phyloP scores from a whole-genome alignment of 352 stramenopile genomes.

The Stramenopiles sp. region DNA sequence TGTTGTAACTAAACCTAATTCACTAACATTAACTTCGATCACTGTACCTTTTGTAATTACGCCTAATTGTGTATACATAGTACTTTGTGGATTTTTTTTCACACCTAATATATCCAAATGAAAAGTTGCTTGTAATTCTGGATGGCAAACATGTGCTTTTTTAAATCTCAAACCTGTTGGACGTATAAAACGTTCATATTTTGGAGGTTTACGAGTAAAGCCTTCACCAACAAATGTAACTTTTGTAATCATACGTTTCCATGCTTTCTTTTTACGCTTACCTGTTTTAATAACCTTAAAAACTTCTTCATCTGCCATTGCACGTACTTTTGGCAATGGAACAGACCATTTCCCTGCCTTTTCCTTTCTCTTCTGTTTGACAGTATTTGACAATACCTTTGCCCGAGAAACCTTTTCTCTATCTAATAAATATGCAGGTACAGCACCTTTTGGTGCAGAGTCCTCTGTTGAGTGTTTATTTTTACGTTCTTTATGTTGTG shows the following conservation, averaged over 20 bases:
- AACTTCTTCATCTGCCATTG: constrained; percentile 99
- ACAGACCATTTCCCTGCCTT: constrained; percentile 99
- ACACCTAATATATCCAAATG: constrained; percentile 97
- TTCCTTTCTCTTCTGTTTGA: constrained; percentile 99
- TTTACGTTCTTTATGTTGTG: constrained; percentile 91
- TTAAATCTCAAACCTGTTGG: constrained; percentile 96
- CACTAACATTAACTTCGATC: constrained; percentile 94
- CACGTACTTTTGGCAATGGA: constrained; percentile 91
- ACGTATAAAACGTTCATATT: constrained; percentile 99
- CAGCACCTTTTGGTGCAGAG: constrained; percentile 76
- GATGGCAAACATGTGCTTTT: constrained; percentile 98
- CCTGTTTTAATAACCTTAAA: constrained; percentile 95
- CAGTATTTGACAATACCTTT: constrained; percentile 98
- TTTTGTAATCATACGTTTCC: constrained; percentile 68
- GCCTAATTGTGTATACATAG: constrained; percentile 88
- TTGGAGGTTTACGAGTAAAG: constrained; percentile 97
- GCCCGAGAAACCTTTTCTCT: constrained; percentile 89
- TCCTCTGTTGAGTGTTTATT: constrained; percentile 98
- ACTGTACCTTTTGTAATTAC: constrained; percentile 99
- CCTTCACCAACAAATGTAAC: constrained; percentile 96
- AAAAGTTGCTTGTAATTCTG: constrained; percentile 99
- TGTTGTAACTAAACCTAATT: constrained; percentile 95
- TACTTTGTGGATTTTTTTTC: constrained; percentile 97
- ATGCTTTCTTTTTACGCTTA: constrained; percentile 79
- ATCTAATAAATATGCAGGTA: constrained; percentile 97